These are phyloP conservation scores for Rubia balearica DNA, from an alignment of 305 asterid genomes.

Conservation along the genomic window DNA sequence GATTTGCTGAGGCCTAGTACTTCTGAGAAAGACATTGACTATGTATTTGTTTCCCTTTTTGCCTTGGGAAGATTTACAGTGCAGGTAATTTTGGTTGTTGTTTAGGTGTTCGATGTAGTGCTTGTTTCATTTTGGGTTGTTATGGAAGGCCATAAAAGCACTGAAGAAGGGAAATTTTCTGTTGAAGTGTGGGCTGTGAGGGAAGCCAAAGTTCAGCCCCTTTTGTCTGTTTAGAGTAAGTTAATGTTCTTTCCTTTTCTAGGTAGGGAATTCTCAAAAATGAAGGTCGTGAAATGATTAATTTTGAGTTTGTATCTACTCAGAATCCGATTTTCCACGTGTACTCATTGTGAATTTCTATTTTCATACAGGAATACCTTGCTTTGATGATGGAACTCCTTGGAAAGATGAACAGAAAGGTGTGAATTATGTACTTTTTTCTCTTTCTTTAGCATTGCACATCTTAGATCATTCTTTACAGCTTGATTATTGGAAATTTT, in stretches of 20 bases:
- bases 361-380: constrained; percentile 66
- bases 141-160: constrained; percentile 64
- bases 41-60: constrained; percentile 35
- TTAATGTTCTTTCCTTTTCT: not conserved
- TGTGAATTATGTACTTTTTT: constrained; percentile 20
- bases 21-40: constrained; percentile 71
- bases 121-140: constrained; percentile 14
- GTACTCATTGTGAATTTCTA: constrained; percentile 7
- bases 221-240: constrained; percentile 81
- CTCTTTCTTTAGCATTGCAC: constrained; percentile 15
- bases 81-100: not conserved
- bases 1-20: constrained; percentile 62
- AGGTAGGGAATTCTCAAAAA: not conserved
- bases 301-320: not conserved
- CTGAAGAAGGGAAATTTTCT: constrained; percentile 86
- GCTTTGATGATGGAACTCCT: constrained; percentile 95
- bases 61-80: not conserved
- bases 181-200: constrained; percentile 86
- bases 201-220: constrained; percentile 93
- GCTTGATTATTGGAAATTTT: constrained; percentile 22
- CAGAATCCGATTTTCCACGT: not conserved
- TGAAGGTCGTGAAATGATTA: not conserved
- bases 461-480: constrained; percentile 31
- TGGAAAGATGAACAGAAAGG: constrained; percentile 92
- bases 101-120: constrained; percentile 4